These are phyloP conservation scores for Saccharomycopsis oosterbeekiorum DNA, from an alignment of 805 yeast genomes.

Conservation along the genomic window DNA sequence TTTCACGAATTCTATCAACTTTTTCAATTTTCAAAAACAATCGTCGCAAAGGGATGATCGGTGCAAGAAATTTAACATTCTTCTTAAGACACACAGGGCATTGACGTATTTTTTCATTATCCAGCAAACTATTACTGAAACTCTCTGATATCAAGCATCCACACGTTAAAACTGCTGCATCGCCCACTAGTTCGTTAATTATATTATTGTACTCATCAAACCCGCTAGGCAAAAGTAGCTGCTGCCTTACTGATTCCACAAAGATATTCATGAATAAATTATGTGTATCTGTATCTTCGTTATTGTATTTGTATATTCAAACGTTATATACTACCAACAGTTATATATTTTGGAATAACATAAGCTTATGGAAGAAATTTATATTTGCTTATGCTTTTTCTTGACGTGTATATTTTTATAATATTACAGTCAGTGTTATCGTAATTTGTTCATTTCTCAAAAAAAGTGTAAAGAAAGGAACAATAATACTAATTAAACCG, in stretches of 20 bases:
- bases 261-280: not conserved
- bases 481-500: not conserved
- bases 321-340: too few relatives aligned
- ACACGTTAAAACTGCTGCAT: constrained; percentile 16
- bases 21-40: constrained; percentile 5
- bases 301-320: too few relatives aligned
- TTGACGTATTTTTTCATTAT: not conserved
- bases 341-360: too few relatives aligned
- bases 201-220: not conserved
- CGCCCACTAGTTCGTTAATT: not conserved
- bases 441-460: too few relatives aligned
- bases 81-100: constrained; percentile 11
- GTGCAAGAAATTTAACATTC: constrained; percentile 4
- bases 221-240: not conserved
- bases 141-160: constrained; percentile 17
- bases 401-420: too few relatives aligned
- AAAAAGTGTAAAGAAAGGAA: not conserved
- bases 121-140: not conserved
- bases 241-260: not conserved
- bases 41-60: constrained; percentile 12
- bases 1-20: not conserved
- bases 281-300: not conserved
- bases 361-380: too few relatives aligned
- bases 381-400: too few relatives aligned
- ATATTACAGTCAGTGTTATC: too few relatives aligned